Evolutionary conservation across 2,329 filamentous ascomycete species (phyloP).

Genomic region (Penicillium thymicola): DNA sequence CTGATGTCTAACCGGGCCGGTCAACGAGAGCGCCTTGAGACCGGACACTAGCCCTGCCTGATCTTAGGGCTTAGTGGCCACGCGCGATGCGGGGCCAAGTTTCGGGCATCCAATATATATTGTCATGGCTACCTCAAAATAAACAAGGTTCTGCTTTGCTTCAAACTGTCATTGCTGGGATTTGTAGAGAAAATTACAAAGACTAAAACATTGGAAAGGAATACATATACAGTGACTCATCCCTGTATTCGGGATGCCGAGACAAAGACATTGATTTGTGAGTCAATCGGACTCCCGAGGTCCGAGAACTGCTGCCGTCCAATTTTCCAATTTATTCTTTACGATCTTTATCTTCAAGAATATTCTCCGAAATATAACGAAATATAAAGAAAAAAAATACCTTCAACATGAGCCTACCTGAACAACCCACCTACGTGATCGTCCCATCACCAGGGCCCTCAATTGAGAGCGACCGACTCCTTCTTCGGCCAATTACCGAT

Average conservation of each 20-base stretch:
- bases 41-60: neutral
- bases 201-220: neutral
- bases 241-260: neutral
- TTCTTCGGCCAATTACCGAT: conserved; percentile 22
- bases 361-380: neutral
- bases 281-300: neutral
- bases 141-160: neutral
- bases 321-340: neutral
- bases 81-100: neutral
- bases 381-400: neutral
- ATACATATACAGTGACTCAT: neutral
- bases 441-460: conserved; percentile 9
- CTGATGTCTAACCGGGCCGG: neutral
- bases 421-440: conserved; percentile 12
- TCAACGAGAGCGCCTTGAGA: neutral
- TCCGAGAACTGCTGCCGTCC: neutral
- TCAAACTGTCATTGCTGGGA: neutral
- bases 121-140: neutral
- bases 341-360: neutral
- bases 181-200: neutral
- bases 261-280: neutral
- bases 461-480: conserved; percentile 20
- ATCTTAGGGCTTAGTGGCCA: neutral
- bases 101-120: neutral
- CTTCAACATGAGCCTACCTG: conserved; percentile 7